Evolutionary conservation across 495 filamentous ascomycete genomes (phyloP).

Genomic region (Beverwykella pulmonaria): DNA sequence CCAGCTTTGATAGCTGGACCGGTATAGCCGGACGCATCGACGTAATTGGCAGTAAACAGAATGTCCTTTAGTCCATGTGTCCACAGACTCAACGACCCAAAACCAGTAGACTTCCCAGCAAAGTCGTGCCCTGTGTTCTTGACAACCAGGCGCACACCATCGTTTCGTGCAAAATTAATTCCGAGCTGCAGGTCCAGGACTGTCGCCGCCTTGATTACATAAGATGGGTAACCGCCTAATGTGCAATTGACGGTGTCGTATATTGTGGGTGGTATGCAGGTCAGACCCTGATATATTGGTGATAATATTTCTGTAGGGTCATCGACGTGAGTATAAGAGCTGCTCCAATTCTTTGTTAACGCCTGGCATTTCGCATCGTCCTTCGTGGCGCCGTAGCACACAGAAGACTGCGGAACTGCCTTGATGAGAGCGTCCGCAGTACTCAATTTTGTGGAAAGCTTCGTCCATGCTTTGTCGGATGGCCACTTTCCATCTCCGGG

Average conservation of each 20-base stretch:
- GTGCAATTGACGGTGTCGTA: conserved; percentile 49
- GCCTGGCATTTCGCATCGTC: conserved; percentile 27
- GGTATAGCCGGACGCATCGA: conserved; percentile 28
- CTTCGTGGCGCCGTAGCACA: conserved; percentile 26
- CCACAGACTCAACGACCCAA: conserved; percentile 33
- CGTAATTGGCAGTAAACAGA: conserved; percentile 29
- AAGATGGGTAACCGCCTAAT: conserved; percentile 61
- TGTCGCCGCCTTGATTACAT: conserved; percentile 61
- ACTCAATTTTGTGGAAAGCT: conserved; percentile 23
- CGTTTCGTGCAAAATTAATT: conserved; percentile 66
- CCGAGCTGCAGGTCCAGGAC: conserved; percentile 61
- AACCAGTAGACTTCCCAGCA: conserved; percentile 27
- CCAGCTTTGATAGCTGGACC: conserved; percentile 35
- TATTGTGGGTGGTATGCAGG: conserved; percentile 21
- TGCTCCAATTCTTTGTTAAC: conserved; percentile 29
- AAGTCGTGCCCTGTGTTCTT: conserved; percentile 69
- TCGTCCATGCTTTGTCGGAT: conserved; percentile 30
- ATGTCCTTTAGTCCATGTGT: conserved; percentile 36
- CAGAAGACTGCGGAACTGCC: conserved; percentile 24
- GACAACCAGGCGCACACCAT: conserved; percentile 60
- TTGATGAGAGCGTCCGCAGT: conserved; percentile 23
- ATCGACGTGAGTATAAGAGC: conserved; percentile 26
- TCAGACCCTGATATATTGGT: conserved; percentile 32
- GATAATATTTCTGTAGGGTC: conserved; percentile 33
- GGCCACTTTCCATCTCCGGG: conserved; percentile 32